Base-by-base conservation (phyloP, 495 filamentous ascomycete genomes). In the Ascodesmis nigricans region DNA sequence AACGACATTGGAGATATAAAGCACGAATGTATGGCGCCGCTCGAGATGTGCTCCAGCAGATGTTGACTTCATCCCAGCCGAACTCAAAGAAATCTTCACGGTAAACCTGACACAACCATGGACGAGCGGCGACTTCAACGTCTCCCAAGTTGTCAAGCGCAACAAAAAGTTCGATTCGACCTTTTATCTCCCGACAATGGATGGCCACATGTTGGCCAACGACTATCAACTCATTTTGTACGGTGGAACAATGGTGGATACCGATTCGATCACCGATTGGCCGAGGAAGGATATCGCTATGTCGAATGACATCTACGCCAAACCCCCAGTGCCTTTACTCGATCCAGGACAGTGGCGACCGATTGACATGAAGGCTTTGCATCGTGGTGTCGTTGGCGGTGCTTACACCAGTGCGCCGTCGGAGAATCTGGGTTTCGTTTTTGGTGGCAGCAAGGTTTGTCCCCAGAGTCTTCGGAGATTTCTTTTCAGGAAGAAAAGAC, bases 371-470 rank as follows among this genome's bases (percentile, higher is more conserved):
- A 26, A 42, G 5, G 49, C 45, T 17, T 38, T 77, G 21, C 78
- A 68, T 2, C 59, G 65, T 23, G 78, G 71, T 46, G 47, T 81
- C 26, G 65, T 72, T 3, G 66, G 63, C 39, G 75, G 75, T 7
- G 74, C 63, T 1, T 63, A 59, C 0, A 70, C 62, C 5, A 73
- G 61, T 8, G 68, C 66, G 3, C 73, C 74, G 0, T 77, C 73
- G 5, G 74, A 81, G 52, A 73, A 79, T 39, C 60, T 66, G 34
- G 73, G 66, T 0, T 81, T 71, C 56, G 75, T 78, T 44, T 75
- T 81, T 43, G 64, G 67, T 3, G 75, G 75, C 0, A 58, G 35
- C 10, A 49, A 35, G 7, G 46, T 49, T 9, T n/a, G 31, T 34
- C 18, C n/a, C n/a, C n/a, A n/a, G n/a, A n/a, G n/a, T n/a, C n/a